These are phyloP conservation scores for Phellinidium pouzarii DNA, from an alignment of 1,284 basidiomycete species.

Conservation along the genomic window DNA sequence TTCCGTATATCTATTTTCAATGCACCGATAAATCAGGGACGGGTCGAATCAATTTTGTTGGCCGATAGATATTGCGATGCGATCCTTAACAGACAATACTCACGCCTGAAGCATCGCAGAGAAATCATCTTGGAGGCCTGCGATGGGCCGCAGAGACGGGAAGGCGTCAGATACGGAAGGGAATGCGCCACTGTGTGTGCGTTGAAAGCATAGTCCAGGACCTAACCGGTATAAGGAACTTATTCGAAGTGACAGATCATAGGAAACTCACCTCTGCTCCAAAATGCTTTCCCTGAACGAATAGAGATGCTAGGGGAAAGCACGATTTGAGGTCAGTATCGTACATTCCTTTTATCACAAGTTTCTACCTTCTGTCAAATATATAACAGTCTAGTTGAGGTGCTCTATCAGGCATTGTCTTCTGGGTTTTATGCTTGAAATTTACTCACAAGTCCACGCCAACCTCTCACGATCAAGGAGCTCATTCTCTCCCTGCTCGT, in stretches of 20 bases:
- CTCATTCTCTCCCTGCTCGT: slow-evolving; percentile 14
- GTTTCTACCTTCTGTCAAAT: slow-evolving; percentile 25
- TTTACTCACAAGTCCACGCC: slow-evolving; percentile 32
- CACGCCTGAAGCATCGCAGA: slow-evolving; percentile 23
- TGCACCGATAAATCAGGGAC: too few species aligned
- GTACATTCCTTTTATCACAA: not conserved
- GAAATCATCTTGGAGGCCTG: slow-evolving; percentile 22
- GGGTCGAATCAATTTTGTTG: too few species aligned
- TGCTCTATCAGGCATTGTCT: not conserved
- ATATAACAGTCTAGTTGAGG: slow-evolving; percentile 29
- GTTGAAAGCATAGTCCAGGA: slow-evolving; percentile 32
- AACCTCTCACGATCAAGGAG: slow-evolving; percentile 31
- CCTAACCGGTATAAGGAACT: slow-evolving; percentile 19
- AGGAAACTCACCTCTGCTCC: slow-evolving; percentile 25
- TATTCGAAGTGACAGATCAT: not conserved
- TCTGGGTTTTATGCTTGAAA: not conserved
- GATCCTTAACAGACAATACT: not conserved
- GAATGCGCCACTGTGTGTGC: slow-evolving; percentile 20
- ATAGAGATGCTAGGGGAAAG: slow-evolving; percentile 14
- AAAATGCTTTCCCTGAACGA: slow-evolving; percentile 30
- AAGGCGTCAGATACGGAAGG: slow-evolving; percentile 30
- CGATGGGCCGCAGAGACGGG: slow-evolving; percentile 24
- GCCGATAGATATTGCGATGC: too few species aligned
- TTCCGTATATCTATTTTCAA: slow-evolving; percentile 23
- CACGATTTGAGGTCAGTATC: not conserved